Conservation (phyloP, 352 stramenopile genomes). For the Thalassiosira mediterranea region DNA sequence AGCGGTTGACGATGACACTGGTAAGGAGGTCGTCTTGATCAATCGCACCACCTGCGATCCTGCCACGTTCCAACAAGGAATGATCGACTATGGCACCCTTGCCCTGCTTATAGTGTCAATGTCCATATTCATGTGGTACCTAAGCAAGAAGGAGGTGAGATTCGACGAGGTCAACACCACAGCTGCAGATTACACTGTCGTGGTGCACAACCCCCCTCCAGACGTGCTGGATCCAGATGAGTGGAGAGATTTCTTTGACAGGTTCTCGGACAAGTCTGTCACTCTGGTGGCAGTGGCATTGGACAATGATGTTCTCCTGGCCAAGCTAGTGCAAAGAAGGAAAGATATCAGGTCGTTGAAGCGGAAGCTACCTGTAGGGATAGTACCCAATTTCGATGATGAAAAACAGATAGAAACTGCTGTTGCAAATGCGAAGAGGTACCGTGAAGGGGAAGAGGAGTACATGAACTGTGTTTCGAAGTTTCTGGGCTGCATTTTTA, state of each 20-base stretch:
- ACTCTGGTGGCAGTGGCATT: conserved; percentile 59
- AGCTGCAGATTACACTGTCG: conserved; percentile 69
- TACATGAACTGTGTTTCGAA: conserved; percentile 29
- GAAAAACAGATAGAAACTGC: conserved; percentile 33
- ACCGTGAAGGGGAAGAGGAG: conserved; percentile 27
- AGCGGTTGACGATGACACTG: conserved; percentile 8
- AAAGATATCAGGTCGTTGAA: conserved; percentile 44
- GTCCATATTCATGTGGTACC: conserved; percentile 29
- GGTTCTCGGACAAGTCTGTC: conserved; percentile 56
- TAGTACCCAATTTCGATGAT: conserved; percentile 51
- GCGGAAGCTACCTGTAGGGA: conserved; percentile 33
- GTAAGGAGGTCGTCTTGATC: conserved; percentile 43
- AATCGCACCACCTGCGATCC: conserved; percentile 57
- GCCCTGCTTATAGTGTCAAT: conserved; percentile 55
- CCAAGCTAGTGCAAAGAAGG: conserved; percentile 47
- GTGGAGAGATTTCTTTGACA: conserved; percentile 64
- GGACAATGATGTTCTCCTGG: conserved; percentile 59
- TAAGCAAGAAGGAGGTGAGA: conserved; percentile 53
- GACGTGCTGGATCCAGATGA: conserved; percentile 59
- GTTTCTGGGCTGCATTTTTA: conserved; percentile 16
- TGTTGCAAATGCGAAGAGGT: conserved; percentile 30
- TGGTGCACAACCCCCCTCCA: conserved; percentile 70
- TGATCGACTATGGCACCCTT: conserved; percentile 54
- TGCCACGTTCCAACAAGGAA: conserved; percentile 31
- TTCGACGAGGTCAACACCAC: conserved; percentile 74